Conservation (phyloP, 495 filamentous ascomycete genomes). For the Penicillium turbatum region DNA sequence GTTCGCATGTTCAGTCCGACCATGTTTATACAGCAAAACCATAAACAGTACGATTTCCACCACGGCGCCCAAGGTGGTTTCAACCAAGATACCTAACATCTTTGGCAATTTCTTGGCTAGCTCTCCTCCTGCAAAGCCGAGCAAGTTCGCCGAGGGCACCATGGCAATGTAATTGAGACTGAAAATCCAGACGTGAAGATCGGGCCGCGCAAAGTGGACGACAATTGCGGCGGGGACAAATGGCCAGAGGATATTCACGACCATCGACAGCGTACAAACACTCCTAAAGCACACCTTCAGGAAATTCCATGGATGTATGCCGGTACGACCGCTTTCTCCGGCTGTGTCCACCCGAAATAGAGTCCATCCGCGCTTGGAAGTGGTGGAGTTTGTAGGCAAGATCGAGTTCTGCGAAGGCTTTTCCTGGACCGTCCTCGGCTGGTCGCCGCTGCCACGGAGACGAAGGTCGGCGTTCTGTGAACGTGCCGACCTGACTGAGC, state of each 20-base stretch:
- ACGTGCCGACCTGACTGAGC: constrained; percentile 15
- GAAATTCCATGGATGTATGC: constrained; percentile 58
- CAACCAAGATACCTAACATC: constrained; percentile 70
- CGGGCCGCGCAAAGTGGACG: constrained; percentile 57
- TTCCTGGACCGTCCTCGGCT: constrained; percentile 7
- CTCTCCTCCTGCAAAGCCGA: constrained; percentile 82
- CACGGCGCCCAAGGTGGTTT: constrained; percentile 70
- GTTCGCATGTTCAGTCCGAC: constrained; percentile 24
- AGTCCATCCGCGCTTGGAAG: constrained; percentile 13
- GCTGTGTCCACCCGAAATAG: constrained; percentile 52
- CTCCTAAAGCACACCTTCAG: constrained; percentile 57
- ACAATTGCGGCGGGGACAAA: constrained; percentile 65
- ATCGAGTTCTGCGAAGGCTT: constrained; percentile 17
- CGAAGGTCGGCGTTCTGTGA: constrained; percentile 4
- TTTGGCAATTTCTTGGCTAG: constrained; percentile 74
- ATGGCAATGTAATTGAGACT: constrained; percentile 74
- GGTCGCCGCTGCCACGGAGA: constrained; percentile 1
- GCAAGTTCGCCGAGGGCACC: constrained; percentile 81
- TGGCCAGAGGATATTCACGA: constrained; percentile 71
- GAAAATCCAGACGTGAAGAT: constrained; percentile 62
- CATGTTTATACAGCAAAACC: constrained; percentile 51
- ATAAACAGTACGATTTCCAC: constrained; percentile 85
- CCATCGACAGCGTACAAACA: constrained; percentile 51
- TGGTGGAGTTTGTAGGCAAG: constrained; percentile 29
- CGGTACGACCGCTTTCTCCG: constrained; percentile 60